Evolutionary conservation across 495 filamentous ascomycete genomes (phyloP).

Genomic region (Ramalina intermedia): DNA sequence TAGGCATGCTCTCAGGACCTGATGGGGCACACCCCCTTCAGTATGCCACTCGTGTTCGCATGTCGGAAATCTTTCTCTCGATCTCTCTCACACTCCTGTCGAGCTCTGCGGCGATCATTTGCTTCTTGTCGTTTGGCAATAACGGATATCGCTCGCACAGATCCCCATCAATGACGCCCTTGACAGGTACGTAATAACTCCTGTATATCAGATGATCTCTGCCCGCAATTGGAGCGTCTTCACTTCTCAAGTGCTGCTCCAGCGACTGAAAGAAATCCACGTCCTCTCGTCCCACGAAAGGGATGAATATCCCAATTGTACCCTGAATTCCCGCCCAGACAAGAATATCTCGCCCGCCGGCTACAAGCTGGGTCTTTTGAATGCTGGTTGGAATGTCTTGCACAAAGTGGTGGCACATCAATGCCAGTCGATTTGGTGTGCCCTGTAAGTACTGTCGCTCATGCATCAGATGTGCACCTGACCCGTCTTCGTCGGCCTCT

Average conservation of each 20-base stretch:
- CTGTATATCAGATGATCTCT: constrained; percentile 91
- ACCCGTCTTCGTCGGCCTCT: constrained; percentile 82
- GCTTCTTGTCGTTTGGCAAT: constrained; percentile 71
- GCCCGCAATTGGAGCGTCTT: constrained; percentile 76
- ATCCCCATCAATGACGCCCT: constrained; percentile 96
- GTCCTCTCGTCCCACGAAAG: constrained; percentile 79
- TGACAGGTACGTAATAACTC: constrained; percentile 92
- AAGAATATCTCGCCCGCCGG: constrained; percentile 80
- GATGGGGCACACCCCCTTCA: constrained; percentile 21
- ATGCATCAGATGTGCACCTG: constrained; percentile 76
- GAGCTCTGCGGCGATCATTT: constrained; percentile 84
- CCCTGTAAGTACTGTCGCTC: constrained; percentile 82
- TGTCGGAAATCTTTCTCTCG: constrained; percentile 89
- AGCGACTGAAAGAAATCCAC: constrained; percentile 94
- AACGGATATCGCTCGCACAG: constrained; percentile 81
- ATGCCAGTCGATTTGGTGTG: constrained; percentile 63
- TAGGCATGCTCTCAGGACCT: background rate
- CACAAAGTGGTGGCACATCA: constrained; percentile 76
- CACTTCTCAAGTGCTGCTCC: constrained; percentile 68
- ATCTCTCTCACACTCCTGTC: constrained; percentile 84
- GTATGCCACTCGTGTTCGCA: constrained; percentile 77
- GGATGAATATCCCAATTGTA: constrained; percentile 81
- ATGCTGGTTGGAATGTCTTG: constrained; percentile 88
- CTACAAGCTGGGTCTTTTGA: constrained; percentile 77
- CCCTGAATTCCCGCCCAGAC: constrained; percentile 92